Evolutionary conservation across 163 green algal genomes (phyloP).

Genomic region (Volvox carteri): DNA sequence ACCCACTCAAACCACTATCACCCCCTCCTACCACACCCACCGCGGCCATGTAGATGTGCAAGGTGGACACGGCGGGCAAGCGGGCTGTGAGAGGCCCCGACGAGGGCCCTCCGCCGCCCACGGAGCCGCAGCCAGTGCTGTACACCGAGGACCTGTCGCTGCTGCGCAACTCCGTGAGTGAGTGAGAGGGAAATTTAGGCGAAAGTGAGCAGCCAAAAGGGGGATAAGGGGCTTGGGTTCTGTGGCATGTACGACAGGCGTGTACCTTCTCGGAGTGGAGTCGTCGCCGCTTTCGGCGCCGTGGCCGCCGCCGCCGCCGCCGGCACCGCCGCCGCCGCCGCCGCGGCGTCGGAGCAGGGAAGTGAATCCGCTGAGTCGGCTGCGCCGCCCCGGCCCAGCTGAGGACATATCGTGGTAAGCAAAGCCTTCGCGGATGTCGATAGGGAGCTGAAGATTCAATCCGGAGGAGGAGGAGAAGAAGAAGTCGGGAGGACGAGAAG

Average conservation of each 20-base stretch:
- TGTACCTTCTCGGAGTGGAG: conserved; percentile 32
- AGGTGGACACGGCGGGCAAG: conserved; percentile 7
- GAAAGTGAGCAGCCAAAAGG: not conserved
- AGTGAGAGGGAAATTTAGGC: not conserved
- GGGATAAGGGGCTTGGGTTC: not conserved
- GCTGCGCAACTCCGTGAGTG: not conserved
- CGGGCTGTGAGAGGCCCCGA: not conserved
- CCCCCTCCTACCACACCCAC: not conserved
- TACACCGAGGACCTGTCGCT: conserved; percentile 33
- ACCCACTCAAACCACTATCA: not conserved
- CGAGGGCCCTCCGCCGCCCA: not conserved
- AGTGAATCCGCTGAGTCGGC: not conserved
- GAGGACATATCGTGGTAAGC: no score
- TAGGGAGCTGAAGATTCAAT: no score
- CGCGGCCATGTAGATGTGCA: conserved; percentile 9
- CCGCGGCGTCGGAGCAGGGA: not conserved
- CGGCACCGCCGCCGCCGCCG: not conserved
- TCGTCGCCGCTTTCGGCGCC: conserved; percentile 26
- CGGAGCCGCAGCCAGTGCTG: conserved; percentile 11
- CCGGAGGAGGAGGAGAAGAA: no score
- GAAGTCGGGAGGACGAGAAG: no score
- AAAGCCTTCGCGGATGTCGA: no score
- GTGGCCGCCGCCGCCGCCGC: no score
- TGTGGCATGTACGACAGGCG: not conserved
- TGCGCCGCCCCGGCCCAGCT: no score